Percentiles rank a stretch among this genome's conserved stretches.
Evolutionary conservation across 1,284 basidiomycete genomes (phyloP).

Genomic region (Austroboletus olivaceoglutinosus): DNA sequence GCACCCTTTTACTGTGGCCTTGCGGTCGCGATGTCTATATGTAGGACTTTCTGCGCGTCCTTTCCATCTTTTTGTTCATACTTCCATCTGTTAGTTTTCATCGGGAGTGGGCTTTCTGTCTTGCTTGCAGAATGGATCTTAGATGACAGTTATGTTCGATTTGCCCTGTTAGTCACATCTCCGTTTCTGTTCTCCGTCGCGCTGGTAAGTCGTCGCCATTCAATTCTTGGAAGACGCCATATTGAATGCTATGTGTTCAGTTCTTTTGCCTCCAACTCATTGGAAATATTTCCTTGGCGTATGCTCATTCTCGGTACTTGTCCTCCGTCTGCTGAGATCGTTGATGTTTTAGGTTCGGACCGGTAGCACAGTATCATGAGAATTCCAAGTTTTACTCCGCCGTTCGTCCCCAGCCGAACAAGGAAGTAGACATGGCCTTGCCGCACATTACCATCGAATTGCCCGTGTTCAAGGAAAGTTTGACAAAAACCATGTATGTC

Average conservation of each 20-base stretch:
- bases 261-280: constrained; percentile 66
- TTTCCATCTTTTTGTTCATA: constrained; percentile 17
- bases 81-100: constrained; percentile 49
- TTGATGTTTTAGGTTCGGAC: constrained; percentile 49
- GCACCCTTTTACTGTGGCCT: constrained; percentile 78
- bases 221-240: not conserved
- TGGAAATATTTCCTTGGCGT: constrained; percentile 51
- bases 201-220: constrained; percentile 46
- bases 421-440: constrained; percentile 55
- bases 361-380: constrained; percentile 73
- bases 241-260: constrained; percentile 27
- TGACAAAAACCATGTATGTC: constrained; percentile 66
- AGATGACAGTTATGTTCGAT: constrained; percentile 62
- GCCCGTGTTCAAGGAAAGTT: constrained; percentile 79
- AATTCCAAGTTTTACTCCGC: constrained; percentile 74
- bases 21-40: constrained; percentile 55
- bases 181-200: constrained; percentile 76
- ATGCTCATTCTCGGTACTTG: not conserved
- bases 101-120: constrained; percentile 52
- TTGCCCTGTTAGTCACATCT: constrained; percentile 60
- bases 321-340: not conserved
- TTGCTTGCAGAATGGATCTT: constrained; percentile 68
- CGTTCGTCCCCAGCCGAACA: constrained; percentile 52
- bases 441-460: constrained; percentile 77
- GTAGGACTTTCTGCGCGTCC: constrained; percentile 51